These are phyloP conservation scores for Nakazawaea peltata DNA, from an alignment of 805 yeast genomes.

Conservation along the genomic window DNA sequence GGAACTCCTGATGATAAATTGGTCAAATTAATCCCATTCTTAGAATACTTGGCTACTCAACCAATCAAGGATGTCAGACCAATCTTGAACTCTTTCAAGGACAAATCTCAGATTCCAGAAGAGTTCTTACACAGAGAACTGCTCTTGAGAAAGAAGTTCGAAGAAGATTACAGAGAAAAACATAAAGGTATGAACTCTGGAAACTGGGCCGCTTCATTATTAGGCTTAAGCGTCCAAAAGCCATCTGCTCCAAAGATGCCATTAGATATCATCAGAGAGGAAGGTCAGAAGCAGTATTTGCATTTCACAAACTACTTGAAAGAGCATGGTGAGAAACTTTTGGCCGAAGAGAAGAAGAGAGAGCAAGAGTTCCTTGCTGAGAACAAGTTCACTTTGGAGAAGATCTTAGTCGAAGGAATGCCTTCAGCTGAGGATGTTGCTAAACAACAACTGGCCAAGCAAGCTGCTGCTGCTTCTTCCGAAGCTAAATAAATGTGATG, in stretches of 20 bases:
- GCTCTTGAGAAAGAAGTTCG: constrained; percentile 65
- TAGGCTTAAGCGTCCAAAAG: constrained; percentile 52
- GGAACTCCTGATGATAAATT: constrained; percentile 80
- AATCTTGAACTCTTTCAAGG: constrained; percentile 63
- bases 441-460: constrained; percentile 19
- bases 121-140: constrained; percentile 79
- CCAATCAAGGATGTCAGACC: constrained; percentile 83
- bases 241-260: constrained; percentile 60
- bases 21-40: constrained; percentile 78
- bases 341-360: constrained; percentile 78
- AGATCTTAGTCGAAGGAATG: constrained; percentile 75
- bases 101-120: constrained; percentile 57
- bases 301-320: constrained; percentile 59
- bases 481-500: background rate
- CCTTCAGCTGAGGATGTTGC: constrained; percentile 65
- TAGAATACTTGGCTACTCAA: constrained; percentile 91
- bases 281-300: constrained; percentile 84
- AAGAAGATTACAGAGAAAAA: constrained; percentile 36
- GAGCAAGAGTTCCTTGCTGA: constrained; percentile 76
- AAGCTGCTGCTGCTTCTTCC: background rate
- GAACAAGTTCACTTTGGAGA: constrained; percentile 78
- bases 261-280: constrained; percentile 81
- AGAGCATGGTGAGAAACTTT: constrained; percentile 55
- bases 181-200: constrained; percentile 34
- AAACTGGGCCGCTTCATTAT: constrained; percentile 48